Percentiles rank a stretch among this genome's conserved stretches.
phyloP scores from a whole-genome alignment of 2,329 filamentous ascomycete species.

The Pseudopithomyces maydicus region DNA sequence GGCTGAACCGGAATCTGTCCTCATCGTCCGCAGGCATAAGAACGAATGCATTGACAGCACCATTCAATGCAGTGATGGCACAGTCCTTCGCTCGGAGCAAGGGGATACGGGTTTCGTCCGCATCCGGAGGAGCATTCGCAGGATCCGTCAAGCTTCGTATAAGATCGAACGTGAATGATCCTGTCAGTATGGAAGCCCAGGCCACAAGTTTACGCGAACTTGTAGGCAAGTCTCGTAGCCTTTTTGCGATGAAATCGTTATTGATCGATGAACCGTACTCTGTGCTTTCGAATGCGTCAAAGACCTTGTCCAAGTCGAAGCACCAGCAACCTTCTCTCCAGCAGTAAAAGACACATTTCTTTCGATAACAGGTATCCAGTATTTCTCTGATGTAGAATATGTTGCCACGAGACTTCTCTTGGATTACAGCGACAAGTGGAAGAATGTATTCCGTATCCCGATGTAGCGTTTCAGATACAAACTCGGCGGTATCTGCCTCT shows the following conservation, averaged over 20 bases:
- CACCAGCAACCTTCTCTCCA: conserved; percentile 80
- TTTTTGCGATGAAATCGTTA: conserved; percentile 78
- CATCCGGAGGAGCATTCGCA: conserved; percentile 58
- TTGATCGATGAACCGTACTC: conserved; percentile 80
- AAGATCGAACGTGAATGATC: conserved; percentile 81
- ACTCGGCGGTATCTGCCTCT: conserved; percentile 80
- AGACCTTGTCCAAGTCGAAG: conserved; percentile 83
- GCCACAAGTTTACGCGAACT: conserved; percentile 79
- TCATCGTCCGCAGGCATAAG: conserved; percentile 82
- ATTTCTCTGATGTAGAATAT: conserved; percentile 92
- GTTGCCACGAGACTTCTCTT: conserved; percentile 87
- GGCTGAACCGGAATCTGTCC: conserved; percentile 83
- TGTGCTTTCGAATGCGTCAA: conserved; percentile 80
- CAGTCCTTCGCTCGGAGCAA: conserved; percentile 66
- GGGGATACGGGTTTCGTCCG: conserved; percentile 49
- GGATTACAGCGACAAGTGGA: conserved; percentile 77
- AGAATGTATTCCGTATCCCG: conserved; percentile 72
- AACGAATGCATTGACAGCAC: conserved; percentile 78
- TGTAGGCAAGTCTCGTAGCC: conserved; percentile 75
- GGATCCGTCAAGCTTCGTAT: conserved; percentile 77
- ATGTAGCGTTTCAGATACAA: conserved; percentile 81
- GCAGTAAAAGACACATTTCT: conserved; percentile 88
- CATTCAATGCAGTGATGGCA: conserved; percentile 78
- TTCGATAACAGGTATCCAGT: conserved; percentile 83
- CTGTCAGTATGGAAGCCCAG: conserved; percentile 85